Base-by-base conservation (phyloP, 2,329 filamentous ascomycete genomes). In the Cadophora gregata region DNA sequence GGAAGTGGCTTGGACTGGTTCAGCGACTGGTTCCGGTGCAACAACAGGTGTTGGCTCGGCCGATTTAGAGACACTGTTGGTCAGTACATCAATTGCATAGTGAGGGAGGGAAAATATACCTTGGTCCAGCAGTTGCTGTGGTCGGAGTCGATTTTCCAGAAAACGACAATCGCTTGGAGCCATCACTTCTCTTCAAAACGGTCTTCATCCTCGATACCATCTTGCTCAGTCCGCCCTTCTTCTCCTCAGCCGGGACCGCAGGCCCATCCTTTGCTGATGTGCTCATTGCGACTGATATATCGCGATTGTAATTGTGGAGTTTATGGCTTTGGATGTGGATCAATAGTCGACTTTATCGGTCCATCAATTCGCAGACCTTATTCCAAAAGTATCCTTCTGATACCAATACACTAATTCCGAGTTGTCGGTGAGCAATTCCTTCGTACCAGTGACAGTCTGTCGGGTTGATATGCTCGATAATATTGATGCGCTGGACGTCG, bases 161-260 rank as follows among this genome's bases (percentile, higher is more conserved):
- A 50, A 70, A 67, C 9, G 75, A 73, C 38, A 74, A 68, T 62
- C 73, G 67, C 51, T 70, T 76, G 3, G 73, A 73, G 24, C 71
- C 71, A 67, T 75, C 70, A 29, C 67, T 69, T 63, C 66, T 71
- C 62, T 72, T 75, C 62, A 76, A 63, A n/a, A 73, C 72, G 8
- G 70, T 74, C 73, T 74, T 76, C 69, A 75, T 73, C 33, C 73
- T 68, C 21, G 69, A 69, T 9, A 75, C 67, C 19, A 73, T 64
- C 38, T 68, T 72, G 33, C 68, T 70, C 56, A 74, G 62, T 38
- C 74, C 70, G 60, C 71, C 71, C 67, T 72, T 72, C 69, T 74
- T 74, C 67, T 72, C 69, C 67, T 72, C 69, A 21, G 25, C 55
- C 1, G 70, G 66, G 33, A 63, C 68, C n/a, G 53, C 66, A 21